These are phyloP conservation scores for Arabidopsis thaliana DNA, from an alignment of 345 rosid species.

Conservation along the genomic window TAIR10.1 NC_003076.8:25349001-25349500, in stretches of 20 bases:
- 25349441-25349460: background rate
- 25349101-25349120: slow-evolving; percentile 59
- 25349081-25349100: slow-evolving; percentile 42
- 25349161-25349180: slow-evolving; percentile 48
- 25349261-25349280: background rate
- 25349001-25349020: slow-evolving; percentile 6
- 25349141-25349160: slow-evolving; percentile 83
- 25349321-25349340: background rate
- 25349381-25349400: background rate
- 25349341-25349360: background rate
- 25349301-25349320: background rate
- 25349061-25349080: slow-evolving; percentile 60
- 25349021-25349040: slow-evolving; percentile 17
- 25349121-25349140: slow-evolving; percentile 92
- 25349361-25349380: background rate
- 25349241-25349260: background rate
- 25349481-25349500: background rate
- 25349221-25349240: background rate
- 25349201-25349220: slow-evolving; percentile 50
- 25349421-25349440: background rate
- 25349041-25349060: slow-evolving; percentile 43
- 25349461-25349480: background rate
- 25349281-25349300: background rate
- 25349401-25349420: background rate
- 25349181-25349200: slow-evolving; percentile 47